These are phyloP conservation scores for Arabidopsis hybrid DNA, from an alignment of 441 rosid species.

Conservation along the genomic window DNA sequence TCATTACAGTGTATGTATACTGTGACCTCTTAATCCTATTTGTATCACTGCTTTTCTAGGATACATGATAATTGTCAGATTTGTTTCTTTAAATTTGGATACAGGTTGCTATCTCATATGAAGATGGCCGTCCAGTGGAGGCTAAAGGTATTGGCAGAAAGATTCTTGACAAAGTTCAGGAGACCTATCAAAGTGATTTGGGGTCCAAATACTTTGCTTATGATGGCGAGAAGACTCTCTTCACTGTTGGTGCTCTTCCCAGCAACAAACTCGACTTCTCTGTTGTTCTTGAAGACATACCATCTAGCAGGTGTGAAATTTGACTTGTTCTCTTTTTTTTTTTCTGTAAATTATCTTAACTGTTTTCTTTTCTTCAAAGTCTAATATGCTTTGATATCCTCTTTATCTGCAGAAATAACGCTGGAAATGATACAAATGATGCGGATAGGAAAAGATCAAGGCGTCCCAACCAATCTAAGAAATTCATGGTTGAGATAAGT, in stretches of 20 bases:
- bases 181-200: slow-evolving; percentile 54
- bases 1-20: slow-evolving; percentile 58
- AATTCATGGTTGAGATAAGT: slow-evolving; percentile 55
- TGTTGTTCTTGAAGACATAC: slow-evolving; percentile 55
- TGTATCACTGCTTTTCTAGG: neutral
- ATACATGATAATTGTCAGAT: neutral
- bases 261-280: slow-evolving; percentile 59
- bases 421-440: slow-evolving; percentile 43
- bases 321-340: neutral
- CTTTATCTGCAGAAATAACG: slow-evolving; percentile 32
- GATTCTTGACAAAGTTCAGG: slow-evolving; percentile 58
- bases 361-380: neutral
- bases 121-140: slow-evolving; percentile 64
- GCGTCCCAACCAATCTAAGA: slow-evolving; percentile 50
- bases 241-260: slow-evolving; percentile 57
- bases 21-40: neutral
- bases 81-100: slow-evolving; percentile 7
- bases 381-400: neutral
- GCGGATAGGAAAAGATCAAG: slow-evolving; percentile 53
- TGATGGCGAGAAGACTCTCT: slow-evolving; percentile 67
- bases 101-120: slow-evolving; percentile 59
- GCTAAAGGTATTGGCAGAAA: slow-evolving; percentile 60
- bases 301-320: slow-evolving; percentile 52
- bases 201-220: slow-evolving; percentile 61
- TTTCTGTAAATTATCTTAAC: too few relatives aligned